phyloP scores from a whole-genome alignment of 73 alveolate species.

The Paramecium sexaurelia region DNA sequence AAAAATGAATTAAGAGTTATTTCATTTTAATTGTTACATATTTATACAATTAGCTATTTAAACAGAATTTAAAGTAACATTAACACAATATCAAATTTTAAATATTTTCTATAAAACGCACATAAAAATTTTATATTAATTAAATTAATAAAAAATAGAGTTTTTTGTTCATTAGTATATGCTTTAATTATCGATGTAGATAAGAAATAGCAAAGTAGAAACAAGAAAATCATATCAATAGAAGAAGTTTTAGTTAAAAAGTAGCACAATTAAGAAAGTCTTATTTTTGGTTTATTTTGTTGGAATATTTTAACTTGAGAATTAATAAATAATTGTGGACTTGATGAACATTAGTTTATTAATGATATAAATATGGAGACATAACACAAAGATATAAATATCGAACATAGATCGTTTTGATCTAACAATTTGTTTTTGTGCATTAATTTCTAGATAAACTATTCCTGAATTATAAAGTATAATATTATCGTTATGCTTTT shows the following conservation, averaged over 20 bases:
- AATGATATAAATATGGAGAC: neutral
- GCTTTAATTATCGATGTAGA: neutral
- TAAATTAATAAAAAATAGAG: neutral
- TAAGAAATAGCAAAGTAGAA: neutral
- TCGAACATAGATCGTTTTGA: slow-evolving; percentile 27
- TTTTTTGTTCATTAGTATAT: neutral
- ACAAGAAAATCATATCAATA: neutral
- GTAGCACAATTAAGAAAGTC: neutral
- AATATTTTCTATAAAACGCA: neutral
- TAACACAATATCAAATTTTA: no score
- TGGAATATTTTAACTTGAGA: neutral
- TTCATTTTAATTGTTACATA: no score
- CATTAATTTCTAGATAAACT: slow-evolving; percentile 20
- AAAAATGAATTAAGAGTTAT: no score
- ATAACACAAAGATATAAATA: neutral
- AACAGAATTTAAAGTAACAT: no score
- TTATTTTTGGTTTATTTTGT: neutral
- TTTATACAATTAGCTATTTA: no score
- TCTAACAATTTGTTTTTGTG: slow-evolving; percentile 8
- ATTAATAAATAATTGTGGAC: neutral
- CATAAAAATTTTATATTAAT: neutral
- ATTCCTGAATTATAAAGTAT: neutral
- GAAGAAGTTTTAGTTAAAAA: neutral
- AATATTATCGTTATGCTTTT: slow-evolving; percentile 29
- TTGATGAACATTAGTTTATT: neutral